These are phyloP conservation scores for Puccinia coronata DNA, from an alignment of 1,284 basidiomycete genomes.

Conservation along the genomic window DNA sequence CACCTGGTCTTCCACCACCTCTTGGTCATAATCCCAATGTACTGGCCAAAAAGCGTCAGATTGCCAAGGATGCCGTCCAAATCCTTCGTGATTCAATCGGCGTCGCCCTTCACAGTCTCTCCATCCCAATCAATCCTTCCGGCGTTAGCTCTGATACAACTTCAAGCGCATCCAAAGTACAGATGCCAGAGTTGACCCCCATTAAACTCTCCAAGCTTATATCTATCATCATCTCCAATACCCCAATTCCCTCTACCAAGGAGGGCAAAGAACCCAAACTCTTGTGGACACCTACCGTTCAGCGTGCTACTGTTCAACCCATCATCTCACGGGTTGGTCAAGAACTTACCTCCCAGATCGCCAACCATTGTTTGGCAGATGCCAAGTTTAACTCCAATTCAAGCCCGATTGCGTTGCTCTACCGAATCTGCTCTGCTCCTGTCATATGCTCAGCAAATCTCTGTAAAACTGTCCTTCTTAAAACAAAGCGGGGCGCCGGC, in stretches of 20 bases:
- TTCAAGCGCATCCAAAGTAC: conserved; percentile 60
- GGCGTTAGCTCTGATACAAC: conserved; percentile 67
- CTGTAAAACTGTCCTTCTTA: conserved; percentile 40
- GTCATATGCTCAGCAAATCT: conserved; percentile 46
- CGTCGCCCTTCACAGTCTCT: conserved; percentile 47
- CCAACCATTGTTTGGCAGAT: conserved; percentile 43
- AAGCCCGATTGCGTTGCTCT: conserved; percentile 32
- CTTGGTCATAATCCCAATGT: conserved; percentile 47
- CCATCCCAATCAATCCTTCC: conserved; percentile 46
- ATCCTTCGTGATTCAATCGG: conserved; percentile 48
- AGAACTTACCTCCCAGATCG: conserved; percentile 43
- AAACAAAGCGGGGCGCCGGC: conserved; percentile 1
- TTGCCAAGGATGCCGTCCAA: conserved; percentile 52
- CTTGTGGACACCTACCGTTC: conserved; percentile 44
- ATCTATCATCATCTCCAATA: conserved; percentile 73
- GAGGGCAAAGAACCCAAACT: conserved; percentile 18
- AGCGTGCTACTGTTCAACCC: conserved; percentile 46
- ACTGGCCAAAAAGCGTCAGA: conserved; percentile 49
- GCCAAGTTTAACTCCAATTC: conserved; percentile 29
- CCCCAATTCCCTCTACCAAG: conserved; percentile 57
- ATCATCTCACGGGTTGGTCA: conserved; percentile 42
- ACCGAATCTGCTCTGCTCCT: conserved; percentile 45
- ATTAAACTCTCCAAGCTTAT: conserved; percentile 75
- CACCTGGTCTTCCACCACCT: conserved; percentile 54
- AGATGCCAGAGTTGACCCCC: conserved; percentile 67